These are phyloP conservation scores for Thielaviopsis musarum DNA, from an alignment of 2,329 filamentous ascomycete species.

Conservation along the genomic window DNA sequence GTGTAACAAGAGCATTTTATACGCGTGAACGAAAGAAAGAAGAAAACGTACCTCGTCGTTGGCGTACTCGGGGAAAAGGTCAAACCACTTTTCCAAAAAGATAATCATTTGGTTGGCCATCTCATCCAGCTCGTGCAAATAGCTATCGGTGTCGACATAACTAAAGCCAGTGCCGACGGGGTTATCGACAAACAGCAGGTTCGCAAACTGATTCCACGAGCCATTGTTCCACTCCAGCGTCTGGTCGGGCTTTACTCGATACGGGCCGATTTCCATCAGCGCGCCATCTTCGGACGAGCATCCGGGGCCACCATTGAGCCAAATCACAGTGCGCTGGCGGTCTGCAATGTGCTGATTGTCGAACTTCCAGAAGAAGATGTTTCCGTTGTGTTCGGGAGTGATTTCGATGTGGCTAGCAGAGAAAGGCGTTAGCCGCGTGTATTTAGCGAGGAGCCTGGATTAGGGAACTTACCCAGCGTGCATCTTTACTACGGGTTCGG, in stretches of 20 bases:
- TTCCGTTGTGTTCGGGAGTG: conserved; percentile 67
- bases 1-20: background rate
- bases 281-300: conserved; percentile 96
- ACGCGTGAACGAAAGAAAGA: conserved; percentile 17
- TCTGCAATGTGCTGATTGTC: conserved; percentile 92
- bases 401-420: conserved; percentile 70
- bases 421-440: background rate
- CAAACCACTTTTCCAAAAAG: conserved; percentile 86
- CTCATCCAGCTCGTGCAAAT: conserved; percentile 65
- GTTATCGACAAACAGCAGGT: conserved; percentile 91
- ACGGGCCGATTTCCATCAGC: conserved; percentile 90
- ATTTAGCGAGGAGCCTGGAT: background rate
- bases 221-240: conserved; percentile 68
- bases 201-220: conserved; percentile 98
- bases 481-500: conserved; percentile 72
- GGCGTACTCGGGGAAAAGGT: conserved; percentile 78
- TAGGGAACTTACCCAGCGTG: conserved; percentile 66
- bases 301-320: conserved; percentile 92
- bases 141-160: conserved; percentile 81
- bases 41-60: conserved; percentile 60
- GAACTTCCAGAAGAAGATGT: conserved; percentile 98
- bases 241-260: conserved; percentile 61
- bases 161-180: conserved; percentile 94
- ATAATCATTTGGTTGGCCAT: conserved; percentile 80
- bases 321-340: conserved; percentile 77